phyloP scores from a whole-genome alignment of 1,284 basidiomycete genomes.

The Phenoliferia sp. region DNA sequence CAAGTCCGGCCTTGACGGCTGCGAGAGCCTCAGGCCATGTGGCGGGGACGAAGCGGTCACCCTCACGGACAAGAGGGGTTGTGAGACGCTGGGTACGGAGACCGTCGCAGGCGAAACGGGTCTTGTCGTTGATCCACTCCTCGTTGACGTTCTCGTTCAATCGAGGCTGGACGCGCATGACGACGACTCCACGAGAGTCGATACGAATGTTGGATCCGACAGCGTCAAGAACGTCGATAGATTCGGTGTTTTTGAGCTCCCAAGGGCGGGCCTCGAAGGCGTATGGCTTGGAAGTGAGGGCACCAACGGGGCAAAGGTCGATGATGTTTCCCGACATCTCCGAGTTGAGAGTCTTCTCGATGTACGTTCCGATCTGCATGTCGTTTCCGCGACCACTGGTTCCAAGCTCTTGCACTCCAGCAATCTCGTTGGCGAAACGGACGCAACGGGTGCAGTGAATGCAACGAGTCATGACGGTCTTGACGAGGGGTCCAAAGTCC shows the following conservation, averaged over 20 bases:
- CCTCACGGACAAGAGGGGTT: slow-evolving; percentile 82
- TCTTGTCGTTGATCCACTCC: slow-evolving; percentile 99
- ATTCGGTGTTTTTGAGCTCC: slow-evolving; percentile 98
- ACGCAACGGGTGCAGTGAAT: slow-evolving; percentile 99
- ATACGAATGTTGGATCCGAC: slow-evolving; percentile 95
- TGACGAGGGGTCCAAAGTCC: slow-evolving; percentile 94
- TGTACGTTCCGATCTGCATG: slow-evolving; percentile 97
- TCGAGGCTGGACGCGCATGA: slow-evolving; percentile 94
- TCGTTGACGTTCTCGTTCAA: slow-evolving; percentile 99
- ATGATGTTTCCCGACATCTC: slow-evolving; percentile 97
- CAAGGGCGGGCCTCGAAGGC: slow-evolving; percentile 95
- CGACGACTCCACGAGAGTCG: slow-evolving; percentile 90
- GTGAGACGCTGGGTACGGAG: slow-evolving; percentile 93
- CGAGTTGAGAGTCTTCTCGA: slow-evolving; percentile 95
- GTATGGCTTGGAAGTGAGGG: slow-evolving; percentile 96
- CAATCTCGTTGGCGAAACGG: slow-evolving; percentile 97
- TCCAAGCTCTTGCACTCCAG: slow-evolving; percentile 95
- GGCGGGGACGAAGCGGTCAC: slow-evolving; percentile 84
- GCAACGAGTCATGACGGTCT: slow-evolving; percentile 99
- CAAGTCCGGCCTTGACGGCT: slow-evolving; percentile 73
- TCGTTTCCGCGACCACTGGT: slow-evolving; percentile 97
- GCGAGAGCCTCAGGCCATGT: slow-evolving; percentile 89
- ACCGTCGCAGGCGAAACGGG: slow-evolving; percentile 92
- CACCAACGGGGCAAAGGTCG: slow-evolving; percentile 96
- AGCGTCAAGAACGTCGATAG: slow-evolving; percentile 96